Evolutionary conservation across 148 eudicot genomes (phyloP).

Genomic region (Rhododendron kiyosumense): DNA sequence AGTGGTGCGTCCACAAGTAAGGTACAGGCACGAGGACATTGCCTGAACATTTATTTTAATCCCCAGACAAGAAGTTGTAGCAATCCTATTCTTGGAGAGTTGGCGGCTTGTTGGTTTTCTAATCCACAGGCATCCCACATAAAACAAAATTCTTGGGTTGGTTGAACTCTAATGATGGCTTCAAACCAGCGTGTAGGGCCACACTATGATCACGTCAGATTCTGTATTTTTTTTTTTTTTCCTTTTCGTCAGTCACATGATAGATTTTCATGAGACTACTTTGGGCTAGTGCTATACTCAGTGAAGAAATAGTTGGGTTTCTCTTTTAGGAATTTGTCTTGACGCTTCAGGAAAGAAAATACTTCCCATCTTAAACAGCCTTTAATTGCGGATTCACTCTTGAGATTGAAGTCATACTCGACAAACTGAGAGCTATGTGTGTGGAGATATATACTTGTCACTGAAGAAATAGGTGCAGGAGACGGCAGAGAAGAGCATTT

Average conservation of each 20-base stretch:
- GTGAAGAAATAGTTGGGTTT: neutral
- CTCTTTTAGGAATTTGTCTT: neutral
- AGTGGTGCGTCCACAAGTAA: neutral
- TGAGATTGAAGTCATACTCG: neutral
- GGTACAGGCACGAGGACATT: neutral
- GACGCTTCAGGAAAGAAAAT: neutral
- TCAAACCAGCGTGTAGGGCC: neutral
- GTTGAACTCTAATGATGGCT: neutral
- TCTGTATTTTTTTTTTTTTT: neutral
- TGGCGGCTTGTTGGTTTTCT: neutral
- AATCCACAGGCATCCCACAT: neutral
- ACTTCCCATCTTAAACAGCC: neutral
- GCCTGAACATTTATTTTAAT: neutral
- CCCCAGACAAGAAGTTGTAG: too few species aligned
- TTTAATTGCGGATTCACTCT: neutral
- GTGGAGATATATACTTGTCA: neutral
- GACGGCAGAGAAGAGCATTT: neutral
- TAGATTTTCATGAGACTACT: neutral
- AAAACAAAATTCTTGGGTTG: neutral
- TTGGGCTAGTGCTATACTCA: neutral
- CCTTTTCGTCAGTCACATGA: neutral
- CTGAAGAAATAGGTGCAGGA: neutral
- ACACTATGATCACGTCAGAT: neutral
- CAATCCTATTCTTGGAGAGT: neutral
- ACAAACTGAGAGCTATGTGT: neutral